Percentiles rank a stretch among this genome's conserved stretches.
Conservation (phyloP, 2,329 filamentous ascomycete species). For the Ophiostoma australiae region DNA sequence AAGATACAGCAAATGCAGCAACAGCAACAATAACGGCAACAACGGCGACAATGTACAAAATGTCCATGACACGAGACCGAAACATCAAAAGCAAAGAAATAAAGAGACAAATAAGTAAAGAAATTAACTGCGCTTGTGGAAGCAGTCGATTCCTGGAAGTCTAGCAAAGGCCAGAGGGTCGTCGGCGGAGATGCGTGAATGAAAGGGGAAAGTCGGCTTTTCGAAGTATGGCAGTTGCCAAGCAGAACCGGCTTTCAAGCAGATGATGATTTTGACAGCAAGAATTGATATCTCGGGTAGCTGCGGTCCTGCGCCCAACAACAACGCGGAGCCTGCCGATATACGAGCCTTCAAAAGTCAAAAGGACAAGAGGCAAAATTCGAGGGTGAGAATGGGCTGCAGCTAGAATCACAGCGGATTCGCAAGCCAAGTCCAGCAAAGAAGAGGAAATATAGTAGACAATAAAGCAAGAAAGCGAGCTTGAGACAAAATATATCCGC, state of each 20-base stretch:
- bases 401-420: not conserved
- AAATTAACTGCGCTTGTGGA: conserved; percentile 6
- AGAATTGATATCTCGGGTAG: not conserved
- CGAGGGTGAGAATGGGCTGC: not conserved
- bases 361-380: not conserved
- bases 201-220: not conserved
- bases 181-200: not conserved
- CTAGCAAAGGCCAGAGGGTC: not conserved
- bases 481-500: not conserved
- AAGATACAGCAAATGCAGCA: not conserved
- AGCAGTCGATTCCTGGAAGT: conserved; percentile 8
- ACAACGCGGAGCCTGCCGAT: not conserved
- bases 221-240: not conserved
- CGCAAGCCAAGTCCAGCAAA: not conserved
- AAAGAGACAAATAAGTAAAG: conserved; percentile 5
- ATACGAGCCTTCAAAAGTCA: not conserved
- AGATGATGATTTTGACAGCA: not conserved
- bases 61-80: not conserved
- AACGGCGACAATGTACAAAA: not conserved
- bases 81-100: not conserved
- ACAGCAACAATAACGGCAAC: not conserved
- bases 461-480: not conserved
- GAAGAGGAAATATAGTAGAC: not conserved
- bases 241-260: not conserved
- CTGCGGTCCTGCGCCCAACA: not conserved